Base-by-base conservation (phyloP, 371 early-diverging fungal genomes). In the Lichtheimia ornata region DNA sequence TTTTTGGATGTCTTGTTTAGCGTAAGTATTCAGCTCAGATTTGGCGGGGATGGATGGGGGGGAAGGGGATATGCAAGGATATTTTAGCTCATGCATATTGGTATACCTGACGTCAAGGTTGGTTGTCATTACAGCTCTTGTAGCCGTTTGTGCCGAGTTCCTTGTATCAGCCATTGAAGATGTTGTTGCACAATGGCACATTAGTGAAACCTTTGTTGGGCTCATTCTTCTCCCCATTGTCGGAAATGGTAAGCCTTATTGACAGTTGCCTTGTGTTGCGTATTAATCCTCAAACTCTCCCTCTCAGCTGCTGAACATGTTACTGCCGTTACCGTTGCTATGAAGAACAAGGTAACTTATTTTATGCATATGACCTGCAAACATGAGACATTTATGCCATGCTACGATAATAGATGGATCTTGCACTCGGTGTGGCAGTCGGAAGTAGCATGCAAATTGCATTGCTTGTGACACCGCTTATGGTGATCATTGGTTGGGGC, bases 371-470 rank as follows among this genome's bases (percentile, higher is more conserved):
- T 14, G 18, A 43, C 28, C 43, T 40, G 43, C 17, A 2, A 45
- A n/a, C 40, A 49, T 7, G 13, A 57, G 13, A 20, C 25, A 12
- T 30, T 25, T 40, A 20, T 52, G 6, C 18, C 3, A 15, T 47
- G 47, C 3, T 47, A 18, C 12, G 4, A 52, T 45, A 41, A 18
- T 56, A 76, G 81, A 94, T 96, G 92, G 94, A 96, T 61, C 71
- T 94, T 25, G 86, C 92, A 0, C 79, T 97, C 35, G 87, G 90
- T 41, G 89, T 96, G 18, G 94, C 96, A 15, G 78, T 95, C 12
- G 96, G 95, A 2, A 91, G 92, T n/a, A 88, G 88, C 50, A 90
- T 94, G 86, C 95, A 96, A 71, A 94, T 96, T 56, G 91, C 94
- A 1, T 79, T 97, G 17, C 79, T 95, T 27, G 94, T 94, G 3